A percentile compares a stretch with the other conserved stretches of the same genome.
Evolutionary conservation across 768 basidiomycete genomes (phyloP).

Genomic region (Boletus rufocinnamomeus): DNA sequence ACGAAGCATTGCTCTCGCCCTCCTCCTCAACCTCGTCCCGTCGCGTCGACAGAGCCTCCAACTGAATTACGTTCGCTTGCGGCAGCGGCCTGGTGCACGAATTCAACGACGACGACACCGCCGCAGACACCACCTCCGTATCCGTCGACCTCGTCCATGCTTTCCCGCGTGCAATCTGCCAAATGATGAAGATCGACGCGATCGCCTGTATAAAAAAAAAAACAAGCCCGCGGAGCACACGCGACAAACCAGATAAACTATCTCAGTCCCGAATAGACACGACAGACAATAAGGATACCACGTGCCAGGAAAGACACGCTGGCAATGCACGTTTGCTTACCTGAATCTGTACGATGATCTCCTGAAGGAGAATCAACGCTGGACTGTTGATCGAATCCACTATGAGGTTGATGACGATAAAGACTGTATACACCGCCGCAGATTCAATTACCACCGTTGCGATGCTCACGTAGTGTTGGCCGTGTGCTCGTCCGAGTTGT

Average conservation of each 20-base stretch:
- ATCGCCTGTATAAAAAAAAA: slow-evolving; percentile 37
- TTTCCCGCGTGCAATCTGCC: slow-evolving; percentile 39
- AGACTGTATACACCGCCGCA: slow-evolving; percentile 45
- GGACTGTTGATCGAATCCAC: slow-evolving; percentile 42
- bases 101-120: background rate
- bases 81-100: background rate
- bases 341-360: slow-evolving; percentile 7
- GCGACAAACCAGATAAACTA: too few relatives aligned
- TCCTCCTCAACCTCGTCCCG: background rate
- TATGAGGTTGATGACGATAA: slow-evolving; percentile 42
- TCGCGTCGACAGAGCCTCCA: background rate
- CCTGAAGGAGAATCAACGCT: slow-evolving; percentile 42
- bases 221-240: too few relatives aligned
- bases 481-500: slow-evolving; percentile 38
- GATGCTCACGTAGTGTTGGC: slow-evolving; percentile 39
- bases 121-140: background rate
- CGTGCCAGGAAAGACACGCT: background rate
- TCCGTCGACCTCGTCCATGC: slow-evolving; percentile 28
- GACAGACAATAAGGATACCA: background rate
- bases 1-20: background rate
- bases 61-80: background rate
- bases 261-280: slow-evolving; percentile 1
- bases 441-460: slow-evolving; percentile 44
- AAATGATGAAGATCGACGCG: slow-evolving; percentile 41
- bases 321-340: background rate